Evolutionary conservation across 1,284 basidiomycete genomes (phyloP).

Genomic region (Sporisorium scitamineum): DNA sequence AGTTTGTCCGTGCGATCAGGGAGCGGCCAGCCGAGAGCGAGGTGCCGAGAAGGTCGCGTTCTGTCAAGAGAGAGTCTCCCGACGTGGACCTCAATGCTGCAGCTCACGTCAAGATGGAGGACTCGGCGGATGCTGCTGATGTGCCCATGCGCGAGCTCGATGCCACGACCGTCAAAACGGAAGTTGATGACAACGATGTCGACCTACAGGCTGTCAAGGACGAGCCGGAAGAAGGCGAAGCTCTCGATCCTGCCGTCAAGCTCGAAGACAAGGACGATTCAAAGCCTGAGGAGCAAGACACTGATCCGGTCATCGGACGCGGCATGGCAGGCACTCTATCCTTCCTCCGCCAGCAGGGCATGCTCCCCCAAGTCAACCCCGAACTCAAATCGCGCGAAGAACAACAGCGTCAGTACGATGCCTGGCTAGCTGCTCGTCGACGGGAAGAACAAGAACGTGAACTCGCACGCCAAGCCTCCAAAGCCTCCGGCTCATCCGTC

Average conservation of each 20-base stretch:
- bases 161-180: constrained; percentile 70
- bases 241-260: constrained; percentile 6
- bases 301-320: constrained; percentile 47
- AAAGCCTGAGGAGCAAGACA: constrained; percentile 4
- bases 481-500: constrained; percentile 71
- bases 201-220: constrained; percentile 72
- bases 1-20: constrained; percentile 93
- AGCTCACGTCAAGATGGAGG: constrained; percentile 71
- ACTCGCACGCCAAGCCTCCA: constrained; percentile 75
- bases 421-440: constrained; percentile 90
- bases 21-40: constrained; percentile 71
- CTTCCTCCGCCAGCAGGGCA: constrained; percentile 90
- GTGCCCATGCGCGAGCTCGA: constrained; percentile 32
- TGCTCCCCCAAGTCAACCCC: constrained; percentile 77
- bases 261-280: neutral
- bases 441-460: constrained; percentile 81
- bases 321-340: constrained; percentile 88
- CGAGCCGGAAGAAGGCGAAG: constrained; percentile 69
- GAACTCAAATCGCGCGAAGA: constrained; percentile 84
- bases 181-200: constrained; percentile 70
- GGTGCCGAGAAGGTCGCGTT: constrained; percentile 15
- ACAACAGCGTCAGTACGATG: constrained; percentile 84
- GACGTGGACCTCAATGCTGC: constrained; percentile 60
- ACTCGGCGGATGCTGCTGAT: constrained; percentile 67
- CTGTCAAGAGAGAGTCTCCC: constrained; percentile 22